phyloP scores from a whole-genome alignment of 805 yeast species.

The Isabelozyma heimii region DNA sequence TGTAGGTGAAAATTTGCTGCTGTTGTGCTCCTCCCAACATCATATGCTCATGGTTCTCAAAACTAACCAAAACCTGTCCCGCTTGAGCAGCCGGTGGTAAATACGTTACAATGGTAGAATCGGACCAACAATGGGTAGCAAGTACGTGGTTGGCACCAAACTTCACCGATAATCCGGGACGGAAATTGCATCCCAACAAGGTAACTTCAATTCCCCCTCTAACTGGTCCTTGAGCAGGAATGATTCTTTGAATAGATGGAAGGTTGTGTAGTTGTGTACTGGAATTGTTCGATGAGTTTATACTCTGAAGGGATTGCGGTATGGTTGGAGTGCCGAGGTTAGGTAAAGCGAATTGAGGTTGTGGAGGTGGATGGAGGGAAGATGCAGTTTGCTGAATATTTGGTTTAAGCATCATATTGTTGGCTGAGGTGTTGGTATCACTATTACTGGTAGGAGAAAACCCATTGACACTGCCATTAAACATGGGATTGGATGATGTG shows the following conservation, averaged over 20 bases:
- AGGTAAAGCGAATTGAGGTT: slow-evolving; percentile 1
- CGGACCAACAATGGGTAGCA: slow-evolving; percentile 95
- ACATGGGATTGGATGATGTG: slow-evolving; percentile 34
- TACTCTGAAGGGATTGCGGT: slow-evolving; percentile 1
- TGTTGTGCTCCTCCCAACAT: slow-evolving; percentile 29
- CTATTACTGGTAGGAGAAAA: slow-evolving; percentile 46
- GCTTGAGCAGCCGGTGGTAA: slow-evolving; percentile 88
- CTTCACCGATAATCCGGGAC: slow-evolving; percentile 76
- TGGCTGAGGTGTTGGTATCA: slow-evolving; percentile 37
- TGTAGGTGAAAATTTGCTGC: slow-evolving; percentile 78
- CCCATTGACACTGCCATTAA: slow-evolving; percentile 36
- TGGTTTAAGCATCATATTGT: slow-evolving; percentile 9
- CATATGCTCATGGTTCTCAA: slow-evolving; percentile 49
- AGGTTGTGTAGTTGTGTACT: slow-evolving; percentile 9
- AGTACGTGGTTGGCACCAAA: slow-evolving; percentile 80
- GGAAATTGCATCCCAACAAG: slow-evolving; percentile 80
- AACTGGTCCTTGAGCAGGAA: slow-evolving; percentile 94
- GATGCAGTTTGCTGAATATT: slow-evolving; percentile 1
- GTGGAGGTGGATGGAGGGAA: slow-evolving; percentile 9
- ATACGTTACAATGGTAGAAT: slow-evolving; percentile 87
- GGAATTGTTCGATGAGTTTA: background rate
- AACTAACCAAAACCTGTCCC: slow-evolving; percentile 90
- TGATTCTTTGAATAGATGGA: slow-evolving; percentile 78
- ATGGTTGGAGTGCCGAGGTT: background rate
- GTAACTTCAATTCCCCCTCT: slow-evolving; percentile 97